Evolutionary conservation across 2,329 filamentous ascomycete species (phyloP).

Genomic region (Arthroderma uncinatum): DNA sequence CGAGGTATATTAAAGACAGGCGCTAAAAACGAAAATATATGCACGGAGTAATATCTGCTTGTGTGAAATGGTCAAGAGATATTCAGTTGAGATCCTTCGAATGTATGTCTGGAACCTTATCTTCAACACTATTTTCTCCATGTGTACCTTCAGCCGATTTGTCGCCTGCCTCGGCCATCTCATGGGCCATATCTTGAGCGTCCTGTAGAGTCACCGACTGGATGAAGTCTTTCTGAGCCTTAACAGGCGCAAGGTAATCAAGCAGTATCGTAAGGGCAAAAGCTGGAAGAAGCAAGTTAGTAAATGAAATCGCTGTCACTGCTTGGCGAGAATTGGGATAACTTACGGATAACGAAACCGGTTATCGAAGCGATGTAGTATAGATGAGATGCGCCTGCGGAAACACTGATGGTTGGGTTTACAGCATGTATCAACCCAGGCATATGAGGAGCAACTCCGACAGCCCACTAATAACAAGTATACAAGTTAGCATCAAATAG

Average conservation of each 20-base stretch:
- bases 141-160: not conserved
- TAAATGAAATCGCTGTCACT: not conserved
- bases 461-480: conserved; percentile 21
- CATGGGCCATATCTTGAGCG: not conserved
- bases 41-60: not conserved
- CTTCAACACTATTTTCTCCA: not conserved
- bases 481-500: not conserved
- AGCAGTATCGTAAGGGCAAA: not conserved
- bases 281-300: not conserved
- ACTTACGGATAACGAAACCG: conserved; percentile 29
- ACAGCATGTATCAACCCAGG: conserved; percentile 31
- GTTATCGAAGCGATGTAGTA: conserved; percentile 35
- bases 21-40: not conserved
- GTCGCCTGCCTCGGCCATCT: not conserved
- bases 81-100: not conserved
- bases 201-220: not conserved
- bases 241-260: not conserved
- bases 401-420: conserved; percentile 9
- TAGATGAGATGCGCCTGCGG: conserved; percentile 26
- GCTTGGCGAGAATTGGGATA: not conserved
- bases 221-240: not conserved
- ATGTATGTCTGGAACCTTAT: not conserved
- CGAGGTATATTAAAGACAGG: not conserved
- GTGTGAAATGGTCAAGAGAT: not conserved
- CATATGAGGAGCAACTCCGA: conserved; percentile 10